Percentiles rank a stretch among this genome's conserved stretches.
Conservation (phyloP, 208 protist species). For the Leishmania lainsoni region DNA sequence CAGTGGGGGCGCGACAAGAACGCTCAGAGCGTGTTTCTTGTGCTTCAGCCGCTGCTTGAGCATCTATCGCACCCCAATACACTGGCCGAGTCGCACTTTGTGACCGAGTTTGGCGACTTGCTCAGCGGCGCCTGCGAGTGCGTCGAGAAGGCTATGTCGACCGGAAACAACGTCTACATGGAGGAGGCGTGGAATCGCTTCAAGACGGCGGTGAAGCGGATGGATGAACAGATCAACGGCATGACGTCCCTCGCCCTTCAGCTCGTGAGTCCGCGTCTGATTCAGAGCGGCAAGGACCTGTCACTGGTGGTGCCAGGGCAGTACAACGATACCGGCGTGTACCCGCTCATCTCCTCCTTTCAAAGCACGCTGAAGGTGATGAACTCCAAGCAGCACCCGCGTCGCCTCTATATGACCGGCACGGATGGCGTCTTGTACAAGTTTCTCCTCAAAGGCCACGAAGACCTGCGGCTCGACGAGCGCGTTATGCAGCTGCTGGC, state of each 20-base stretch:
- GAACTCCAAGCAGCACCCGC: slow-evolving; percentile 98
- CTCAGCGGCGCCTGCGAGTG: slow-evolving; percentile 63
- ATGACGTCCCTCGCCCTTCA: slow-evolving; percentile 97
- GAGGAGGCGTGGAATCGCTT: slow-evolving; percentile 97
- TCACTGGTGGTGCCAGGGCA: slow-evolving; percentile 98
- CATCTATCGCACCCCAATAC: slow-evolving; percentile 93
- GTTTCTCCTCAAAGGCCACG: slow-evolving; percentile 99
- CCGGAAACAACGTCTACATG: slow-evolving; percentile 87
- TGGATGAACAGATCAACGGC: slow-evolving; percentile 95
- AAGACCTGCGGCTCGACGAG: slow-evolving; percentile 99
- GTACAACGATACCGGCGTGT: slow-evolving; percentile 85
- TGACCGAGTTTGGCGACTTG: slow-evolving; percentile 72
- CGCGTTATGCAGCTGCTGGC: slow-evolving; percentile 99
- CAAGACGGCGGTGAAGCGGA: slow-evolving; percentile 95
- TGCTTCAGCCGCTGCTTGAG: slow-evolving; percentile 95
- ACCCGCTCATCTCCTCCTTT: slow-evolving; percentile 83
- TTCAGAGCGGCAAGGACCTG: slow-evolving; percentile 93
- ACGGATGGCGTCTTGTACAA: slow-evolving; percentile 96
- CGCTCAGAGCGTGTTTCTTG: slow-evolving; percentile 91
- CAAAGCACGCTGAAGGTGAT: slow-evolving; percentile 94
- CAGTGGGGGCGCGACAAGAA: slow-evolving; percentile 97
- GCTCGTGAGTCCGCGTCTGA: slow-evolving; percentile 90
- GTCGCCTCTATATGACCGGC: slow-evolving; percentile 96
- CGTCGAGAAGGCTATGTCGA: slow-evolving; percentile 83
- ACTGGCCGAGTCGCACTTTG: slow-evolving; percentile 96